Base-by-base conservation (phyloP, 305 asterid species). In the Plantago rigida region DNA sequence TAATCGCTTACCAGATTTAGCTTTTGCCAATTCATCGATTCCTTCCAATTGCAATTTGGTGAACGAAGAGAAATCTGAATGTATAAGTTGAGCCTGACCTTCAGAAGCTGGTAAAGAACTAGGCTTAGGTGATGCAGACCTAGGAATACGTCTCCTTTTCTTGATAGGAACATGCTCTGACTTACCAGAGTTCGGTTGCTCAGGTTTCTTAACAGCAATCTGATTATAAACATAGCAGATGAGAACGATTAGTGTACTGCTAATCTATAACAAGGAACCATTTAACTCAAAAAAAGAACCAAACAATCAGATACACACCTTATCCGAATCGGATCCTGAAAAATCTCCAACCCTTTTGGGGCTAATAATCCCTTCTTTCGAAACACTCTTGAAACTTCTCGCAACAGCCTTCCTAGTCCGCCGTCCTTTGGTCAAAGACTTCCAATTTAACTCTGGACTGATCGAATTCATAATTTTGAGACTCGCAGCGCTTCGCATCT, bases 311-410 rank as follows among this genome's bases (percentile, higher is more conserved):
- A 4, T 50, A 59, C 11, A 51, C 73, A 83, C 94, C 87, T 84
- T 89, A 60, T 89, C 95, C 22, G 86, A 82, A 70, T 84, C 91
- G 49, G 87, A 86, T 58, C 81, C 83, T 44, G 84, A 78, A 72
- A 83, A 82, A 66, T 84, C 93, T 51, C 84, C 86, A 13, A 86
- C 89, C 69, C 91, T 82, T 68, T 84, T 81, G 26, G 94, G 95
- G 71, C 87, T 84, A 64, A 36, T 62, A 64, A 68, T 68, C 60
- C 72, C 71, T 31, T 54, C 70, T 65, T 81, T 80, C 14, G 75
- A 69, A 63, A 52, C 70, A 69, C 75, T 68, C 51, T 79, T 84
- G 54, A 68, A 73, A 63, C 76, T 73, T 77, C 88, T 81, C 17
- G 83, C 79, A 15, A 60, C 75, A 13, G 92, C 66, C 77, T 83